Percentiles rank a stretch among this genome's conserved stretches.
Evolutionary conservation across 2,329 filamentous ascomycete species (phyloP).

Genomic region (Botrytis tulipae): DNA sequence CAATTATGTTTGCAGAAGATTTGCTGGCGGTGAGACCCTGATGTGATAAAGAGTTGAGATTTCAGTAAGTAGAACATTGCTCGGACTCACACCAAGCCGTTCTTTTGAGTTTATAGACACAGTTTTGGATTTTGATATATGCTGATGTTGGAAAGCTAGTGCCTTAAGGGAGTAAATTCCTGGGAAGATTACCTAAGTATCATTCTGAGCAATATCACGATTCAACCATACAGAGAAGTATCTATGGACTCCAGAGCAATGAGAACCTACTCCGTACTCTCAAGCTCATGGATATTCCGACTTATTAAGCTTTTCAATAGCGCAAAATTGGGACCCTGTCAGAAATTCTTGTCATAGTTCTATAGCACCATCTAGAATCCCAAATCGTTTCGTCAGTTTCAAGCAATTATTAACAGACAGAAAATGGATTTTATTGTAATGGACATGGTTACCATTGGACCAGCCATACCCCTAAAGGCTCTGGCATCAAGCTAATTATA

Average conservation of each 20-base stretch:
- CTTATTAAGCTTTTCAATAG: neutral
- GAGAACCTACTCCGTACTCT: no score
- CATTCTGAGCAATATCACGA: neutral
- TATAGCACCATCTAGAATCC: neutral
- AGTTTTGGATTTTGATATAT: neutral
- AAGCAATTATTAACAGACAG: neutral
- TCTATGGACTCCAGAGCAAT: neutral
- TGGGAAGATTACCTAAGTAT: neutral
- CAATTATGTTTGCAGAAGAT: neutral
- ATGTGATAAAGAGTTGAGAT: neutral
- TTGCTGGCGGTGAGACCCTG: neutral
- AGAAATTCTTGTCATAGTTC: neutral
- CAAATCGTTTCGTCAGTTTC: neutral
- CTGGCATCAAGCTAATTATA: no score
- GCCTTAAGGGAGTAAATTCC: neutral
- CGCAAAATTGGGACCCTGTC: neutral
- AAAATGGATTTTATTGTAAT: no score
- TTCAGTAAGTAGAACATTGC: neutral
- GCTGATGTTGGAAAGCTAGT: neutral
- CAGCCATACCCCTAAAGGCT: no score
- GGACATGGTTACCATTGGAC: no score
- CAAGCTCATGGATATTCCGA: neutral
- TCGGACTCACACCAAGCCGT: neutral
- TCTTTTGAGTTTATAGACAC: neutral
- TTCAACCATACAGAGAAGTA: neutral